Conservation (phyloP, 768 basidiomycete species). For the Tricholoma saponaceum region DNA sequence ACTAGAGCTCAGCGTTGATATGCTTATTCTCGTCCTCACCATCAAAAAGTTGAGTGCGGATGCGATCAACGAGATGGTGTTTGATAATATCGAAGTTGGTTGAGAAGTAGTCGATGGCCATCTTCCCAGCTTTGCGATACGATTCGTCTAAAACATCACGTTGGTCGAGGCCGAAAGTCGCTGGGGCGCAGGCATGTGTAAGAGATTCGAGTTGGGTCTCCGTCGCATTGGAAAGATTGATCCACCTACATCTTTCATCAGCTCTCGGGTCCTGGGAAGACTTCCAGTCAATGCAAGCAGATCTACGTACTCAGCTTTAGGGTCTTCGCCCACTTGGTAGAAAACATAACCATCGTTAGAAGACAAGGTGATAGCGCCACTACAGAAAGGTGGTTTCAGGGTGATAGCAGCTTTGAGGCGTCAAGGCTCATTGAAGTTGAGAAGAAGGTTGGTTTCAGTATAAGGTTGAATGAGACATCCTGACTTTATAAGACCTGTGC, state of each 20-base stretch:
- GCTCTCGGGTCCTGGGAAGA: not conserved
- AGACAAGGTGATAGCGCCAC: not conserved
- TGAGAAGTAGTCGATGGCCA: conserved; percentile 17
- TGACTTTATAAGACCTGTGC: no score
- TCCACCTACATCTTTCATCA: not conserved
- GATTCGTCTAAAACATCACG: conserved; percentile 23
- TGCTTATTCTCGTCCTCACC: conserved; percentile 6
- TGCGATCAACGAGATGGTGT: conserved; percentile 9
- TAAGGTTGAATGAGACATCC: no score
- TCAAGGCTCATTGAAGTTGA: no score
- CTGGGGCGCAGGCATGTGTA: conserved; percentile 16
- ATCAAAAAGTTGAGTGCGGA: conserved; percentile 12
- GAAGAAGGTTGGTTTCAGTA: no score
- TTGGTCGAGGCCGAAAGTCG: conserved; percentile 20
- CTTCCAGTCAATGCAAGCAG: not conserved
- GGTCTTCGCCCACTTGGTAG: not conserved
- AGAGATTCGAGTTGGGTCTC: not conserved
- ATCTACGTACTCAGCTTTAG: not conserved
- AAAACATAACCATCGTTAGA: not conserved
- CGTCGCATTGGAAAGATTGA: conserved; percentile 4
- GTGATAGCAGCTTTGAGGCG: conserved; percentile 2
- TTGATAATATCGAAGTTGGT: conserved; percentile 13
- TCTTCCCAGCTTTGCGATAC: conserved; percentile 23
- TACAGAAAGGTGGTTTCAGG: not conserved
- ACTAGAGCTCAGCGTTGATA: conserved; percentile 25